A percentile compares a stretch with the other conserved stretches of the same genome.
phyloP scores from a whole-genome alignment of 306 rosid genomes.

The Mucuna pruriens region DNA sequence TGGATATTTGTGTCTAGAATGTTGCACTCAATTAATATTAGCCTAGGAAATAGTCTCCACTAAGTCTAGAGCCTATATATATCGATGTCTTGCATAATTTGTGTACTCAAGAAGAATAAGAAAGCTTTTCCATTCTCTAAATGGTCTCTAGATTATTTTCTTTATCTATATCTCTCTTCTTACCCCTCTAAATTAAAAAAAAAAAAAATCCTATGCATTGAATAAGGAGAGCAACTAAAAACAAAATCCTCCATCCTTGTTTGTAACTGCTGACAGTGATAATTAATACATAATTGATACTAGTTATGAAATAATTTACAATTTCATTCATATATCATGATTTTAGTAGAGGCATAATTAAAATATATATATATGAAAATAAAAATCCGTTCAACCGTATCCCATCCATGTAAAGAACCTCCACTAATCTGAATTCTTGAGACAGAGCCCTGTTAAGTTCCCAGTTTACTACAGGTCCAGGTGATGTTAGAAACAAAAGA shows the following conservation, averaged over 20 bases:
- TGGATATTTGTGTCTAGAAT: background rate
- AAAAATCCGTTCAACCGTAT: background rate
- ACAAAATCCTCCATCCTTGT: slow-evolving; percentile 1
- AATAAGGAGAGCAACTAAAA: background rate
- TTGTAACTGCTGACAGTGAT: background rate
- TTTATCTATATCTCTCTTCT: background rate
- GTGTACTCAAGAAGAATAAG: background rate
- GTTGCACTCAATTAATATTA: background rate
- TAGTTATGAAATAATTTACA: slow-evolving; percentile 13
- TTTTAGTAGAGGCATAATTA: background rate
- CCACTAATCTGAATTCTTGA: slow-evolving; percentile 11
- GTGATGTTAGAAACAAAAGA: slow-evolving; percentile 7
- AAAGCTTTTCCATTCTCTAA: background rate
- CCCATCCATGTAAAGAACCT: background rate
- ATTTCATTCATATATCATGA: slow-evolving; percentile 14
- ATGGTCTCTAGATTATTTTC: background rate
- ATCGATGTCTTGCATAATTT: background rate
- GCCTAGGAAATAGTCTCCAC: background rate
- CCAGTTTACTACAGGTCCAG: slow-evolving; percentile 5
- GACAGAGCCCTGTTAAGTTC: background rate
- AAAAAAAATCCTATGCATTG: background rate
- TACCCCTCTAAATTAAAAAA: background rate
- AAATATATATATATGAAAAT: background rate
- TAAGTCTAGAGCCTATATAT: background rate
- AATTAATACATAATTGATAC: background rate